These are phyloP conservation scores for Peniophora sp. DNA, from an alignment of 1,284 basidiomycete species.

Conservation along the genomic window DNA sequence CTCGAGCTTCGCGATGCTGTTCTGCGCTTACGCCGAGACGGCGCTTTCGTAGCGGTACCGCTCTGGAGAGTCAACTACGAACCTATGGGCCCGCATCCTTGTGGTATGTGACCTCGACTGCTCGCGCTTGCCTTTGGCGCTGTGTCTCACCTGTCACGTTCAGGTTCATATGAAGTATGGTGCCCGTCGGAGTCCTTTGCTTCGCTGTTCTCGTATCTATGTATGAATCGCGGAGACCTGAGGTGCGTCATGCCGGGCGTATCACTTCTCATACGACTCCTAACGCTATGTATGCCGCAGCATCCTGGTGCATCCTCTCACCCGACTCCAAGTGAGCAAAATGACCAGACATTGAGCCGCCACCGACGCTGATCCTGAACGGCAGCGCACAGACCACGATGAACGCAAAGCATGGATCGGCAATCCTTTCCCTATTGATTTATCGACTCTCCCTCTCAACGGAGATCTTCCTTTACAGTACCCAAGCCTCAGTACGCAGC, in stretches of 20 bases:
- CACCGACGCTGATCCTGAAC: neutral
- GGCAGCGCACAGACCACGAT: constrained; percentile 43
- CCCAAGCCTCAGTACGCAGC: constrained; percentile 49
- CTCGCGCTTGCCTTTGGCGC: neutral
- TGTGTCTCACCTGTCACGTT: constrained; percentile 4
- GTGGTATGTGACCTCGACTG: constrained; percentile 34
- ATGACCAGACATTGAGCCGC: neutral
- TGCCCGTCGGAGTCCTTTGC: constrained; percentile 63
- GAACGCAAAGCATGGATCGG: constrained; percentile 65
- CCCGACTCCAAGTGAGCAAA: constrained; percentile 52
- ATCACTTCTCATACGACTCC: neutral
- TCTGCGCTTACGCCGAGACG: constrained; percentile 57
- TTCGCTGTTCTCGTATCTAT: constrained; percentile 66
- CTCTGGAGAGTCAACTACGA: constrained; percentile 59
- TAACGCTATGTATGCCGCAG: constrained; percentile 29
- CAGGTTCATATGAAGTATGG: constrained; percentile 76
- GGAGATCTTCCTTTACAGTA: constrained; percentile 56
- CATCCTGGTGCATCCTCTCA: constrained; percentile 64
- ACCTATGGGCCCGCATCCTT: constrained; percentile 70
- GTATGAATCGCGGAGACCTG: constrained; percentile 53
- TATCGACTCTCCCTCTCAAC: constrained; percentile 41
- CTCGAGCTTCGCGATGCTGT: constrained; percentile 63
- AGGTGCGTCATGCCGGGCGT: constrained; percentile 35
- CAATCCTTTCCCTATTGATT: constrained; percentile 56
- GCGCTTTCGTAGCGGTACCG: constrained; percentile 71